Base-by-base conservation (phyloP, 495 filamentous ascomycete genomes). In the Penicillium cosmopolitanum region DNA sequence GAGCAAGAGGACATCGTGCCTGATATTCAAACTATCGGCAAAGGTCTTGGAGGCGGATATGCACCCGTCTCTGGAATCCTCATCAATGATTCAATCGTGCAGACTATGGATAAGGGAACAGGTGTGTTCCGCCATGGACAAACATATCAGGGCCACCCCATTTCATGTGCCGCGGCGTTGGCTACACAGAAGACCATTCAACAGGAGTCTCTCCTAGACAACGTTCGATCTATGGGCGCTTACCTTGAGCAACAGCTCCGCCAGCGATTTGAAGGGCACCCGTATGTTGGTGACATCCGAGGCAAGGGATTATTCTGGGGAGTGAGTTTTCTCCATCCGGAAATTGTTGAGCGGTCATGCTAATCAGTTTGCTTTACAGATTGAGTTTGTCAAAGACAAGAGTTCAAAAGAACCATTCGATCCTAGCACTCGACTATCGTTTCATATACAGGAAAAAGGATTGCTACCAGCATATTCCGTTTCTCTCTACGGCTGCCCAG, bases 11-110 rank as follows among this genome's bases (percentile, higher is more conserved):
- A 58, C 47, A 72, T 85, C 12, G 76, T 81, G 0, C 87, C 86
- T 0, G 89, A 91, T 66, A 81, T 92, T n/a, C 81, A 87, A 65
- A 83, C 84, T 0, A 79, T 89, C n/a, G 88, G 83, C 1, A 92
- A 92, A 66, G 85, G 84, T 0, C 75, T 92, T 0, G 87, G 85
- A 4, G 89, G 84, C 36, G 88, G 86, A 0, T 89, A 87, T 55
- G 80, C 82, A 11, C 80, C 87, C 15, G 80, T 90, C 9, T 85
- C 86, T 2, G 87, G 77, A 1, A 69, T 91, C 2, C 65, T 91
- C 34, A 80, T 85, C 9, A 69, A 73, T 18, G 74, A 82, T 12
- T 77, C 72, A 4, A 77, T 90, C 19, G 75, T 88, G 0, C 71
- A 84, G 35, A 76, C 71, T 1, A 60, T 91, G 46, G 74, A 83